phyloP scores from a whole-genome alignment of 2,329 filamentous ascomycete species.

The Fusarium sp. region DNA sequence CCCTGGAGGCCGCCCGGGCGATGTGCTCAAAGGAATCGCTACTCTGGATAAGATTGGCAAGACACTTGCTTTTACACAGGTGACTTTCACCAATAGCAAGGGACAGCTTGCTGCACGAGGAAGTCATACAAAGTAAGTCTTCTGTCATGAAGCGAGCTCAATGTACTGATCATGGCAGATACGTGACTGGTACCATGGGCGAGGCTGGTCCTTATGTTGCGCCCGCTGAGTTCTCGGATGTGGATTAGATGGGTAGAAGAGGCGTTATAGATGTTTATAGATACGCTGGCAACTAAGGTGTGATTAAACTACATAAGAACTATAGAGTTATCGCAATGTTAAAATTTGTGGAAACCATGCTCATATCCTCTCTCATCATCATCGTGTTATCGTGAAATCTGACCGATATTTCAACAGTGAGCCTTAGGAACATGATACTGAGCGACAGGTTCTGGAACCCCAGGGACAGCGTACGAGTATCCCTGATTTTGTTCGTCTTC shows the following conservation, averaged over 20 bases:
- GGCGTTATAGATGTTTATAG: not conserved
- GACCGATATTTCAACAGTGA: not conserved
- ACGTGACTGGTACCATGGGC: constrained; percentile 56
- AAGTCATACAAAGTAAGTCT: constrained; percentile 72
- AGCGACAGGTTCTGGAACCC: not conserved
- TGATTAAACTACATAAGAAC: not conserved
- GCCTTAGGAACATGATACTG: not conserved
- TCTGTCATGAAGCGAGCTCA: rapidly evolving
- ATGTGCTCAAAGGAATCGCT: constrained; percentile 67
- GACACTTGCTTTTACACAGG: constrained; percentile 70
- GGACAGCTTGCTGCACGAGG: constrained; percentile 71
- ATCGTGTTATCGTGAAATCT: not conserved
- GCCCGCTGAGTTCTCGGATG: constrained; percentile 52
- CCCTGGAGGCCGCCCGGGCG: constrained; percentile 68
- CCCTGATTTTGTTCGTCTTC: constrained; percentile 16
- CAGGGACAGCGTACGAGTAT: not conserved
- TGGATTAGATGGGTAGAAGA: constrained; percentile 45
- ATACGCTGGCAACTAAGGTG: not conserved
- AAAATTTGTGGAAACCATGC: too few species aligned
- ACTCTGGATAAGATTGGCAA: constrained; percentile 75
- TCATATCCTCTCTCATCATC: not conserved
- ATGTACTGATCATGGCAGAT: constrained; percentile 50
- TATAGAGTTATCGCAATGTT: not conserved
- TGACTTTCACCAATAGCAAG: constrained; percentile 69
- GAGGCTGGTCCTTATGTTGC: constrained; percentile 54